Evolutionary conservation across 306 rosid genomes (phyloP).

Genomic region (Fragaria iinumae): DNA sequence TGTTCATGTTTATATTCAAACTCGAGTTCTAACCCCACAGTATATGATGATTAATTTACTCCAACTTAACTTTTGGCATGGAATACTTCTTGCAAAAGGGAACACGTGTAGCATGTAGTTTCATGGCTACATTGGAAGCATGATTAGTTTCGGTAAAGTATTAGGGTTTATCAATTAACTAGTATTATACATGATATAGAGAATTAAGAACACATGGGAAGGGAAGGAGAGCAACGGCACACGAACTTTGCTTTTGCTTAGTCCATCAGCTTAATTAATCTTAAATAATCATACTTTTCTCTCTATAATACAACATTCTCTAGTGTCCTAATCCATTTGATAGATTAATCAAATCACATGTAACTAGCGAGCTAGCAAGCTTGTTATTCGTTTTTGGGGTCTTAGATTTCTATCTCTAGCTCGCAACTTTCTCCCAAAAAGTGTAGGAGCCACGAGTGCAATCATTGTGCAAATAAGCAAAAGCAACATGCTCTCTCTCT

Average conservation of each 20-base stretch:
- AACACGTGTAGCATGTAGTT: conserved; percentile 1
- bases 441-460: conserved; percentile 82
- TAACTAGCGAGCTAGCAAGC: background rate
- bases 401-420: conserved; percentile 26
- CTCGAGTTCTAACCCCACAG: conserved; percentile 8
- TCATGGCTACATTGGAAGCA: conserved; percentile 1
- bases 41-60: background rate
- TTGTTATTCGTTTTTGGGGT: conserved; percentile 34
- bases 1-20: conserved; percentile 5
- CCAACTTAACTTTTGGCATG: conserved; percentile 4
- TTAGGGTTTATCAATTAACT: conserved; percentile 4
- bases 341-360: conserved; percentile 41
- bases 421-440: conserved; percentile 37
- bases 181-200: background rate
- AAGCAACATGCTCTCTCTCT: conserved; percentile 38
- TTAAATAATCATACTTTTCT: conserved; percentile 22
- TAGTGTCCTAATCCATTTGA: conserved; percentile 36
- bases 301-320: conserved; percentile 24
- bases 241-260: conserved; percentile 36
- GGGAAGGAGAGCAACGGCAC: conserved; percentile 21
- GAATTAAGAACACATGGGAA: conserved; percentile 27
- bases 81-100: conserved; percentile 5
- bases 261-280: conserved; percentile 38
- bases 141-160: conserved; percentile 24
- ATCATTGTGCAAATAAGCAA: conserved; percentile 64